Base-by-base conservation (phyloP, 768 basidiomycete genomes). In the Pleurotus tuoliensis region DNA sequence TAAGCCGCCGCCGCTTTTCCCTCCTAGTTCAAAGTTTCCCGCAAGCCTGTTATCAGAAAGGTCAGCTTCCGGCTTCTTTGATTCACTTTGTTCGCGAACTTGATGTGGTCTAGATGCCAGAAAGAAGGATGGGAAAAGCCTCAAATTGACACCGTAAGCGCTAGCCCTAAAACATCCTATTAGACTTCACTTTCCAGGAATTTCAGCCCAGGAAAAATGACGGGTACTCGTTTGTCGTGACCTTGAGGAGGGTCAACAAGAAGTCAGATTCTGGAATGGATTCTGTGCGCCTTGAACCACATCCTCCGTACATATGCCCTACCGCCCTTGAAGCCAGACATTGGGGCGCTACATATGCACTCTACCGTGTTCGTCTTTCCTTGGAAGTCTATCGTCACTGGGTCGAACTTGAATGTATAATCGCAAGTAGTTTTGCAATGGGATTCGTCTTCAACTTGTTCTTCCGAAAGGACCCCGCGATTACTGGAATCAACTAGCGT, bases 71-170 rank as follows among this genome's bases (percentile, higher is more conserved):
- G 12, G 52, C 15, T 47, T 8, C 43, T 34, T 20, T 11, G 6
- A 11, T 60, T 41, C 34, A 11, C 20, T 12, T 7, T n/a, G 43
- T 4, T 44, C 3, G 20, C 43, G 4, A 44, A 34, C 15, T 37
- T 4, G 15, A 18, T 41, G 13, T 9, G 18, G 38, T 18, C 13
- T 53, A 91, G 89, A 70, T 95, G 92, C 66, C 91, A 93, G 66
- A 94, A 95, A 70, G 78, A 82, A 50, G 92, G 89, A 2, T 96
- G 92, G 92, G 91, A 94, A 57, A 87, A 87, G 59, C 88, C 94
- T 1, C 63, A 71, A 6, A 81, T 96, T n/a, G 86, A 93, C 54
- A 82, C 89, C 24, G 91, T 92, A 66, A 58, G 73, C 52, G 56
- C 24, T 11, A 45, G 48, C 20, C 5, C 61, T 54, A 22, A 56